Base-by-base conservation (phyloP, 176 grass and related monocot species). In the Avena sativa region DNA sequence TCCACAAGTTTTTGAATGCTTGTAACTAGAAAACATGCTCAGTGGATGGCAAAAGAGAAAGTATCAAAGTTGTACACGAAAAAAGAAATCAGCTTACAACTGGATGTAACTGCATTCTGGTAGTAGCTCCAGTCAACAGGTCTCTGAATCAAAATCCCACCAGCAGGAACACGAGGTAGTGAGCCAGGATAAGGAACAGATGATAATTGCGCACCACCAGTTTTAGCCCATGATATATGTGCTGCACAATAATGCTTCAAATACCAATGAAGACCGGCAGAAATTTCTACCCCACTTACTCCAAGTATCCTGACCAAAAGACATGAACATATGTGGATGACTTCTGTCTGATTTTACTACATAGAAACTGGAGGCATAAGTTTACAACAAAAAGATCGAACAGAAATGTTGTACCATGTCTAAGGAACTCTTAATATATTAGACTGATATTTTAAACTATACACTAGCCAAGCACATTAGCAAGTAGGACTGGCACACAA, bases 21-120 rank as follows among this genome's bases (percentile, higher is more conserved):
- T 30, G 32, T 14, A 68, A 36, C 15, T 47, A 68, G 14, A 21
- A 70, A 69, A 32, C 9, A 38, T 71, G 15, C 36, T 82, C 26
- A 67, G 52, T 20, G 0, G 12, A 76, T 56, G 44, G n/a, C 11
- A 82, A 48, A 63, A 52, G 0, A 61, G 14, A 81, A 88, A 71
- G 32, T 40, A 58, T 6, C 32, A 44, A 28, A 62, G 44, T 36
- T 86, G 11, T 66, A 70, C 20, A 44, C 1, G 28, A 46, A 83
- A 23, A 40, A 71, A 64, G 53, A 46, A 21, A 67, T 73, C 65
- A 43, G 26, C 93, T 95, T 90, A 95, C 93, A 95, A 71, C 93
- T 95, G 79, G 88, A 95, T 81, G 93, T 86, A 86, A 95, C 93
- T 66, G 93, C 90, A 20, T 95, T 95, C 82, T 95, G 93, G 83